phyloP scores from a whole-genome alignment of 192 early-diverging fungal genomes.

The Coemansia sp. region DNA sequence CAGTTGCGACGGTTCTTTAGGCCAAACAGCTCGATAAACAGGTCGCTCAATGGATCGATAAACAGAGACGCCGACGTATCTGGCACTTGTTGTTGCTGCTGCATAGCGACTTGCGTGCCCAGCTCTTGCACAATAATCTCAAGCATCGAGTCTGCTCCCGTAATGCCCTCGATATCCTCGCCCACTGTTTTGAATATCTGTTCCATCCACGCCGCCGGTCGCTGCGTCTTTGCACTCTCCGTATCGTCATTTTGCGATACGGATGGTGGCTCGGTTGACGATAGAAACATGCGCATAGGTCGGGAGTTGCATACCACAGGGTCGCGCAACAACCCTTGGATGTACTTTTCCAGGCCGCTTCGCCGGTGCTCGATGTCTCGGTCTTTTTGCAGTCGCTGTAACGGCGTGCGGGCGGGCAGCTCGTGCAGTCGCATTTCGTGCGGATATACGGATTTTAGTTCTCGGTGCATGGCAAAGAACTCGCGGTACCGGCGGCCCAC shows the following conservation, averaged over 20 bases:
- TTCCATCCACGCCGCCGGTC: slow-evolving; percentile 40
- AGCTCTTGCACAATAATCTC: slow-evolving; percentile 70
- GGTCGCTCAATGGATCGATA: slow-evolving; percentile 74
- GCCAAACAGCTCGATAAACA: slow-evolving; percentile 94
- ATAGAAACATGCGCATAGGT: slow-evolving; percentile 72
- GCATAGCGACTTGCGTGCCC: slow-evolving; percentile 61
- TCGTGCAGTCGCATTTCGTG: slow-evolving; percentile 62
- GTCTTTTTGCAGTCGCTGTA: slow-evolving; percentile 63
- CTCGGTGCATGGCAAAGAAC: slow-evolving; percentile 78
- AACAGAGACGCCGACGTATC: slow-evolving; percentile 47
- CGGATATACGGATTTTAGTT: slow-evolving; percentile 59
- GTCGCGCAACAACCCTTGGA: slow-evolving; percentile 61
- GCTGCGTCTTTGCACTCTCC: no score
- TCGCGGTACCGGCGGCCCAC: slow-evolving; percentile 81
- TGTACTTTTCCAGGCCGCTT: slow-evolving; percentile 65
- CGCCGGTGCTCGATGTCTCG: slow-evolving; percentile 71
- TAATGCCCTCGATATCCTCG: slow-evolving; percentile 69
- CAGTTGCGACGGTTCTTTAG: slow-evolving; percentile 83
- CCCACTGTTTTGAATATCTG: slow-evolving; percentile 75
- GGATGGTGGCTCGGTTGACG: slow-evolving; percentile 37
- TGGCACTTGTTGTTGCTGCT: slow-evolving; percentile 18
- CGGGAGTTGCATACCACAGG: slow-evolving; percentile 60
- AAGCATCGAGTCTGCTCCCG: slow-evolving; percentile 67
- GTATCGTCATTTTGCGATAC: not conserved
- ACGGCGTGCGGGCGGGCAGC: slow-evolving; percentile 71